Base-by-base conservation (phyloP, 2,329 filamentous ascomycete genomes). In the Sordariomycetes sp. region DNA sequence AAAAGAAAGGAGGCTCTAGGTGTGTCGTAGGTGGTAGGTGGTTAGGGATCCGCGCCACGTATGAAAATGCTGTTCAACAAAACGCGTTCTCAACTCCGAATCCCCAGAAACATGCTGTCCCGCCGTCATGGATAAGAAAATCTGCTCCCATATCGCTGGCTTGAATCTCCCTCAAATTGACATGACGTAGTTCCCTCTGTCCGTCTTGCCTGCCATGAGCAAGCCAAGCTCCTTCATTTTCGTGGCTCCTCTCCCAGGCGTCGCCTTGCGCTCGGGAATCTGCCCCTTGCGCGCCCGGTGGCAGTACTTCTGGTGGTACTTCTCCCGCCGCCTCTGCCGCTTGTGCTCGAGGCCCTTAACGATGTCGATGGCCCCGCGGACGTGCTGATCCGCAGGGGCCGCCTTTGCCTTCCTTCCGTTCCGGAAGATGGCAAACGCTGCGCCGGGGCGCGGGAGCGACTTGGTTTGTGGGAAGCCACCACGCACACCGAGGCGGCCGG, bases 321-420 rank as follows among this genome's bases (percentile, higher is more conserved):
- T 96, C 72, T 97, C 92, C 74, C 88, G 91, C 65, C 94, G 88
- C 63, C 94, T 86, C 74, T 94, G 89, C 28, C 92, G 87, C 76
- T 96, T 97, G 72, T 89, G 87, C 75, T 99, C 94, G 1, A 99
- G 81, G 10, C 94, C 94, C 71, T 96, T 96, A 72, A 97, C 89
- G 61, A 97, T 99, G 71, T 97, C 94, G 64, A 99, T 95, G 40
- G 94, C 92, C n/a, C 91, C 90, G 62, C 94, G 88, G 11, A 90
- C 82, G 62, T 94, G 90, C 50, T 83, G 74, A 55, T 86, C 80
- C 54, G 68, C 67, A 6, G 69, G 64, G 8, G 62, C 59, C 18
- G 63, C 60, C 59, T 74, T 72, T 60, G 66, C 62, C 57, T 73
- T 66, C 57, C 76, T 71, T 62, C 68, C 65, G 61, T 78, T 71